Conservation (phyloP, 1,284 basidiomycete species). For the Hemileia vastatrix region DNA sequence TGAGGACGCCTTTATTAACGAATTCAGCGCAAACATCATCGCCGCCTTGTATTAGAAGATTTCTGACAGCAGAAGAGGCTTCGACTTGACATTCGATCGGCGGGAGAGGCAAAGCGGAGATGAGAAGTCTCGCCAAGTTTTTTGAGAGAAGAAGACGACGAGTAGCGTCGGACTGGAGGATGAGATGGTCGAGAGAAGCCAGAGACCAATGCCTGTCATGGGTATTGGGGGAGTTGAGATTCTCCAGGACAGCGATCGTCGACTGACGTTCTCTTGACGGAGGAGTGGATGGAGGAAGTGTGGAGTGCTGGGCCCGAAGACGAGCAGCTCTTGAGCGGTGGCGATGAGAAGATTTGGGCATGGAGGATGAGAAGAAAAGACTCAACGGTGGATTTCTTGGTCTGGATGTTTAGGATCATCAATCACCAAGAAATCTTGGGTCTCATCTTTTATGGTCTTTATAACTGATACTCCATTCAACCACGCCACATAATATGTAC, state of each 20-base stretch:
- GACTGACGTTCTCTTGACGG: constrained; percentile 5
- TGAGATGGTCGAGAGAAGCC: constrained; percentile 9
- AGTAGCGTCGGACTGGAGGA: constrained; percentile 13
- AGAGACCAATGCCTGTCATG: constrained; percentile 17
- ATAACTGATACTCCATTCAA: too few species aligned
- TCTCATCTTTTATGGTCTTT: too few species aligned
- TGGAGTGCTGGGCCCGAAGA: too few species aligned
- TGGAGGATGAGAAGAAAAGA: too few species aligned
- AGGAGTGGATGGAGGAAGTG: background rate
- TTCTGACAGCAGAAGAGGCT: constrained; percentile 4
- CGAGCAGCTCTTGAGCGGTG: too few species aligned
- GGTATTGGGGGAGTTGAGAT: constrained; percentile 5
- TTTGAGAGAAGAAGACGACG: constrained; percentile 14
- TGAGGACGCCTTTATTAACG: constrained; percentile 16
- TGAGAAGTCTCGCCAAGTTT: constrained; percentile 11
- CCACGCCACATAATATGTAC: too few species aligned
- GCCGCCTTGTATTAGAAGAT: constrained; percentile 16
- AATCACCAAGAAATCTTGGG: too few species aligned
- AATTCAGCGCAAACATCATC: constrained; percentile 19
- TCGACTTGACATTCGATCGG: constrained; percentile 9
- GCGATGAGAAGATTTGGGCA: too few species aligned
- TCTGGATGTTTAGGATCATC: too few species aligned
- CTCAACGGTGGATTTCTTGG: too few species aligned
- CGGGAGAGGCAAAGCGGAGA: background rate
- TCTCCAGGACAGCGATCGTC: constrained; percentile 12